Evolutionary conservation across 1,139 yeast genomes (phyloP).

Genomic region (Candida freyschussii): DNA sequence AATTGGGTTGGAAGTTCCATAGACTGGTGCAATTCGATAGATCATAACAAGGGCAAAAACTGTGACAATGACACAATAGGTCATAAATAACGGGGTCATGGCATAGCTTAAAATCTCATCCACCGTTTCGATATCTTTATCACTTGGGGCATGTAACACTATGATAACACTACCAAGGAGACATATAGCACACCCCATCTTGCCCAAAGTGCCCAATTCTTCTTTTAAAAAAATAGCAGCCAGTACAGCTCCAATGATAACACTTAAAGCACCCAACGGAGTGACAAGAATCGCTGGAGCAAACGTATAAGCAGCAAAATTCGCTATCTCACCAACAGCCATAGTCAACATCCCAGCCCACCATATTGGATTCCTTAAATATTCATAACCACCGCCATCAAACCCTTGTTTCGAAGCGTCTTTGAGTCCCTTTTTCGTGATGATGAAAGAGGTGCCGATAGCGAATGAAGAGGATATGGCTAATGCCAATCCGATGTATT

Average conservation of each 20-base stretch:
- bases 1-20: conserved; percentile 83
- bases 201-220: conserved; percentile 85
- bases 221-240: conserved; percentile 84
- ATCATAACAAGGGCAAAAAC: conserved; percentile 74
- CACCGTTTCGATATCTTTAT: conserved; percentile 81
- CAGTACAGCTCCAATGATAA: conserved; percentile 84
- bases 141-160: conserved; percentile 90
- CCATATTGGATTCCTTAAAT: conserved; percentile 85
- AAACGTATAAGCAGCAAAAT: conserved; percentile 92
- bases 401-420: conserved; percentile 67
- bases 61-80: conserved; percentile 59
- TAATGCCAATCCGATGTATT: conserved; percentile 82
- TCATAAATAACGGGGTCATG: conserved; percentile 70
- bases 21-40: conserved; percentile 73
- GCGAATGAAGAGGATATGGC: conserved; percentile 88
- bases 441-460: conserved; percentile 84
- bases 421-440: conserved; percentile 82
- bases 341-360: conserved; percentile 90
- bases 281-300: conserved; percentile 93
- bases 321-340: conserved; percentile 91
- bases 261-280: conserved; percentile 87
- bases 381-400: conserved; percentile 67
- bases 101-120: conserved; percentile 85
- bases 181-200: conserved; percentile 91
- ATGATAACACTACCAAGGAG: conserved; percentile 86